Evolutionary conservation across 352 stramenopile species (phyloP).

Genomic region (Globisporangium splendens): DNA sequence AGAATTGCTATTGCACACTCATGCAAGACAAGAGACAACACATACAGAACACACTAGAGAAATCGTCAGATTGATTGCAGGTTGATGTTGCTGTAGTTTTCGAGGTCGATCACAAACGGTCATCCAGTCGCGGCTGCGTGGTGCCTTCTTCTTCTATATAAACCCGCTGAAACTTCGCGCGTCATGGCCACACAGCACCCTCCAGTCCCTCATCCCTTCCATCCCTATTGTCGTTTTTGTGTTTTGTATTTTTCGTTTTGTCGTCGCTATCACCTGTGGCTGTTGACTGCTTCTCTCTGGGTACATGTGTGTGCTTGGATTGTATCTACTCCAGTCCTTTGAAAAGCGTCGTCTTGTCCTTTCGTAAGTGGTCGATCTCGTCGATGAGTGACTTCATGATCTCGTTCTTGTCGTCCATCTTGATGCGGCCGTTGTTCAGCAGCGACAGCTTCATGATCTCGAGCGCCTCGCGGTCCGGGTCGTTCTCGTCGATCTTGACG

Average conservation of each 20-base stretch:
- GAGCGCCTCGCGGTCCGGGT: conserved; percentile 77
- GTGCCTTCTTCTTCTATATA: conserved; percentile 7
- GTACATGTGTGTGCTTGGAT: neutral
- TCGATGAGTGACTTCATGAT: conserved; percentile 79
- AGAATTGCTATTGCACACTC: no score
- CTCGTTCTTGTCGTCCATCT: conserved; percentile 89
- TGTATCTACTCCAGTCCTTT: conserved; percentile 56
- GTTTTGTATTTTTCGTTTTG: neutral
- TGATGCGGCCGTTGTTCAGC: conserved; percentile 85
- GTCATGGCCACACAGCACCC: neutral
- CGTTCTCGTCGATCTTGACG: conserved; percentile 54
- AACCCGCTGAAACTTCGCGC: neutral
- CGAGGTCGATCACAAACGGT: no score
- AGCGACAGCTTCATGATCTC: conserved; percentile 89
- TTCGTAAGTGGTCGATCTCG: conserved; percentile 76
- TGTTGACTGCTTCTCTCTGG: conserved; percentile 22
- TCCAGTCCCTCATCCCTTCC: neutral
- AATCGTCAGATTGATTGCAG: no score
- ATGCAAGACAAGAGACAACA: no score
- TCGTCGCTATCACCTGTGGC: neutral
- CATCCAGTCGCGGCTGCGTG: no score
- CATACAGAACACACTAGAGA: no score
- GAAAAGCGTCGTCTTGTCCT: conserved; percentile 85
- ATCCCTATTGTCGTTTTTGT: neutral
- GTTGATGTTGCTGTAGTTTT: no score